Percentiles rank a stretch among this genome's conserved stretches.
These are phyloP conservation scores for Populus nigra DNA, from an alignment of 345 rosid genomes.

Conservation along the genomic window DNA sequence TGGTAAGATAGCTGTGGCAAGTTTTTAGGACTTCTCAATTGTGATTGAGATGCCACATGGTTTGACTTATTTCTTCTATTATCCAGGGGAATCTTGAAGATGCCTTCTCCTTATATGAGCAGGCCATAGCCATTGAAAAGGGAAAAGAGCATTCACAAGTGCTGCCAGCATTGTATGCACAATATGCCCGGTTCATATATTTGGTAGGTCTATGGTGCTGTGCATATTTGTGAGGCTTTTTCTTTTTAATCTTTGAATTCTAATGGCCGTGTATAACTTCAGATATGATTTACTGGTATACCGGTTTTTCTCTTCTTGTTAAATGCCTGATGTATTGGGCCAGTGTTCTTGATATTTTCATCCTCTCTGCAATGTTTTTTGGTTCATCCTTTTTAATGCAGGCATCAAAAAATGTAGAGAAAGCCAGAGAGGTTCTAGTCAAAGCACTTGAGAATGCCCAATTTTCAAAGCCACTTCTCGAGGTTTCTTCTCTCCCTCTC, in stretches of 20 bases:
- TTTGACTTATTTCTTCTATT: conserved; percentile 24
- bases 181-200: conserved; percentile 68
- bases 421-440: conserved; percentile 65
- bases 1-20: conserved; percentile 44
- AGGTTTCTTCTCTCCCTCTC: conserved; percentile 34
- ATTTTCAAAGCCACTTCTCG: conserved; percentile 71
- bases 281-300: neutral
- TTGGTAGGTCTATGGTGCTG: conserved; percentile 49
- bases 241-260: neutral
- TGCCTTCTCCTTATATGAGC: conserved; percentile 76
- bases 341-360: neutral
- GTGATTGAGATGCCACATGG: conserved; percentile 3
- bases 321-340: neutral
- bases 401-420: conserved; percentile 69
- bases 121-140: conserved; percentile 91
- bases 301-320: neutral
- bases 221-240: neutral
- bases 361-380: neutral
- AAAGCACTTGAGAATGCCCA: conserved; percentile 78
- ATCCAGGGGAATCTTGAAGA: conserved; percentile 78
- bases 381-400: conserved; percentile 21
- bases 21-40: conserved; percentile 16
- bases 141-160: conserved; percentile 83
- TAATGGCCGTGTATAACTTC: neutral
- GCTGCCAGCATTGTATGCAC: conserved; percentile 81